These are phyloP conservation scores for Otatea glauca DNA, from an alignment of 176 grass and related monocot species.

Conservation along the genomic window DNA sequence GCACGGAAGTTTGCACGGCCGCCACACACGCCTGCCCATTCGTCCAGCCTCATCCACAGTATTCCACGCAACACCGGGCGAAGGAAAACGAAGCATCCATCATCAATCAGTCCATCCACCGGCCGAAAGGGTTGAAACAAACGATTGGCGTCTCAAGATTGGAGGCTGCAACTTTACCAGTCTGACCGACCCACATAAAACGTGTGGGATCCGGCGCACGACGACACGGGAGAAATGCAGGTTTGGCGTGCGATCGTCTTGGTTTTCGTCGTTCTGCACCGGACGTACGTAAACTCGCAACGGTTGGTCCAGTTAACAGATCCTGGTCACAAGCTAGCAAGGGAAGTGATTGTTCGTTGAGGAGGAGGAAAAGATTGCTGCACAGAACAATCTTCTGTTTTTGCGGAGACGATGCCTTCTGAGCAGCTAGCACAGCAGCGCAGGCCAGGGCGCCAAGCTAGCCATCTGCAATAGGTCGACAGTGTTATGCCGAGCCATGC, in stretches of 20 bases:
- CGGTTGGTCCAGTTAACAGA: neutral
- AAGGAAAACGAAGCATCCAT: no score
- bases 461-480: neutral
- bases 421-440: no score
- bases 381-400: neutral
- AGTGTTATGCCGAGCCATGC: slow-evolving; percentile 10
- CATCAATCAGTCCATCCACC: no score
- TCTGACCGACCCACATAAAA: no score
- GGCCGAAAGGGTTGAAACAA: no score
- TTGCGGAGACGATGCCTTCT: no score
- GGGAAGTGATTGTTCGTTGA: neutral
- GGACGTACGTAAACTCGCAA: neutral
- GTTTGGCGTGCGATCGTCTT: no score
- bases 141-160: no score
- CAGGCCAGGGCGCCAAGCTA: neutral
- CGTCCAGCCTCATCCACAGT: neutral
- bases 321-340: neutral
- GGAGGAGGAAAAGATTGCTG: neutral
- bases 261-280: no score
- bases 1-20: neutral
- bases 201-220: no score
- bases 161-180: no score
- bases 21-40: neutral
- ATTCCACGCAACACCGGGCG: neutral
- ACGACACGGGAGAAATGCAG: no score